Percentiles rank a stretch among this genome's conserved stretches.
These are phyloP conservation scores for Neonectria coccinea DNA, from an alignment of 2,329 filamentous ascomycete species.

Conservation along the genomic window DNA sequence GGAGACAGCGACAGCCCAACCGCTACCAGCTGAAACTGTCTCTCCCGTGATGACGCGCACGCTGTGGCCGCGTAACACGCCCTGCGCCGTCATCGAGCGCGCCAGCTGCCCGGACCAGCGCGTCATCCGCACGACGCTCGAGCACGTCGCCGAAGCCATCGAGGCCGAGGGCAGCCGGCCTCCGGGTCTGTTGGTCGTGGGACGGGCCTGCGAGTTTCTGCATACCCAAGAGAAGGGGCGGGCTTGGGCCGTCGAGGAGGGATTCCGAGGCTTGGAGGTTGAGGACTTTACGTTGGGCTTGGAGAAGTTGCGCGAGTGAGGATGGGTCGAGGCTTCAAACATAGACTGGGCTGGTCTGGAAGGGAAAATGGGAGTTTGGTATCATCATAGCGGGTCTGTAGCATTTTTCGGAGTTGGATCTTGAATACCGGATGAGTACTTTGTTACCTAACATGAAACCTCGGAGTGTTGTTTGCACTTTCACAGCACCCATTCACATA, in stretches of 20 bases:
- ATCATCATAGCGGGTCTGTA: slow-evolving; percentile 22
- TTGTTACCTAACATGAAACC: background rate
- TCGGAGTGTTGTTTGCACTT: background rate
- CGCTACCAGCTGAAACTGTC: slow-evolving; percentile 24
- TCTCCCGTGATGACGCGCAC: slow-evolving; percentile 41
- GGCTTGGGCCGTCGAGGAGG: slow-evolving; percentile 89
- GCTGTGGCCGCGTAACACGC: slow-evolving; percentile 80
- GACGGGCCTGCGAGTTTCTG: slow-evolving; percentile 84
- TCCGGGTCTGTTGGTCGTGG: slow-evolving; percentile 88
- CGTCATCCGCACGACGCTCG: slow-evolving; percentile 88
- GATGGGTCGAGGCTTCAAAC: background rate
- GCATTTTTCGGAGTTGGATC: slow-evolving; percentile 37
- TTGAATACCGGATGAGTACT: slow-evolving; percentile 17
- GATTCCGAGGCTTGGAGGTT: slow-evolving; percentile 79
- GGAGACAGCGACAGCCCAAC: slow-evolving; percentile 31
- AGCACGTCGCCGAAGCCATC: slow-evolving; percentile 82
- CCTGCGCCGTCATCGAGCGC: slow-evolving; percentile 92
- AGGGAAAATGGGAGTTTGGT: background rate
- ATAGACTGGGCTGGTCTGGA: background rate
- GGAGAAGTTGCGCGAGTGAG: slow-evolving; percentile 39
- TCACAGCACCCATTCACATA: too few species aligned
- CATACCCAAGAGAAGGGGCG: slow-evolving; percentile 67
- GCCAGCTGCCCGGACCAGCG: slow-evolving; percentile 95
- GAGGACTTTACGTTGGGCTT: slow-evolving; percentile 45
- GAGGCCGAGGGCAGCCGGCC: slow-evolving; percentile 91